phyloP scores from a whole-genome alignment of 495 filamentous ascomycete genomes.

The Penicillium steckii region DNA sequence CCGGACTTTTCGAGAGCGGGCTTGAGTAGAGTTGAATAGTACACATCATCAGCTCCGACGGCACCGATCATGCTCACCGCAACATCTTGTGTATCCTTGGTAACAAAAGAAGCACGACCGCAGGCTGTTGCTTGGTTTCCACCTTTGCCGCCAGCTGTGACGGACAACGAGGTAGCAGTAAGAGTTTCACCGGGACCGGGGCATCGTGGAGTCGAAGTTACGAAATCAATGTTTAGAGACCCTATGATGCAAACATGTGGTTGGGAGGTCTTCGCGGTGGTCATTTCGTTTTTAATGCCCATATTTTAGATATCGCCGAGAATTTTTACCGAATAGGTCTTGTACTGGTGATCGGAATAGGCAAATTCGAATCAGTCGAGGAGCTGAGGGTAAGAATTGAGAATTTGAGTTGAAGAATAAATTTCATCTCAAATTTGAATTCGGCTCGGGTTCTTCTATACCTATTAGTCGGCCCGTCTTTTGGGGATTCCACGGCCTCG shows the following conservation, averaged over 20 bases:
- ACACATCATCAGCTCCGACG: slow-evolving; percentile 22
- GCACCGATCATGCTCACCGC: slow-evolving; percentile 25
- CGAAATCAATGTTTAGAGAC: slow-evolving; percentile 30
- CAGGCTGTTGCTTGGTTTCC: slow-evolving; percentile 29
- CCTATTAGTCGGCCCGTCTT: neutral
- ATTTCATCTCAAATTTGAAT: neutral
- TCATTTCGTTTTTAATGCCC: slow-evolving; percentile 6
- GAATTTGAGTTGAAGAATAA: neutral
- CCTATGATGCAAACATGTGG: slow-evolving; percentile 25
- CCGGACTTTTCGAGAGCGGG: slow-evolving; percentile 20
- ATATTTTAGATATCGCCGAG: neutral
- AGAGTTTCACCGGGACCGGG: slow-evolving; percentile 25
- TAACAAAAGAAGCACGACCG: slow-evolving; percentile 24
- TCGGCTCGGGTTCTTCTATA: neutral
- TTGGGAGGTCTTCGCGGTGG: neutral
- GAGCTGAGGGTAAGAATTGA: no score
- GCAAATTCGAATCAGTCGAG: no score
- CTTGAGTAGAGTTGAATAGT: slow-evolving; percentile 20
- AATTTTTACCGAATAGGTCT: neutral
- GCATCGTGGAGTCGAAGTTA: slow-evolving; percentile 24
- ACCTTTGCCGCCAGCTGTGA: slow-evolving; percentile 28
- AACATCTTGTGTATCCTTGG: slow-evolving; percentile 18
- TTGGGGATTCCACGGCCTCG: neutral
- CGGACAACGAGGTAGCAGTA: slow-evolving; percentile 24
- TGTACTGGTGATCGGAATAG: no score